A percentile compares a stretch with the other conserved stretches of the same genome.
Evolutionary conservation across 805 yeast species (phyloP).

Genomic region (Wickerhamiella allomyrinae): DNA sequence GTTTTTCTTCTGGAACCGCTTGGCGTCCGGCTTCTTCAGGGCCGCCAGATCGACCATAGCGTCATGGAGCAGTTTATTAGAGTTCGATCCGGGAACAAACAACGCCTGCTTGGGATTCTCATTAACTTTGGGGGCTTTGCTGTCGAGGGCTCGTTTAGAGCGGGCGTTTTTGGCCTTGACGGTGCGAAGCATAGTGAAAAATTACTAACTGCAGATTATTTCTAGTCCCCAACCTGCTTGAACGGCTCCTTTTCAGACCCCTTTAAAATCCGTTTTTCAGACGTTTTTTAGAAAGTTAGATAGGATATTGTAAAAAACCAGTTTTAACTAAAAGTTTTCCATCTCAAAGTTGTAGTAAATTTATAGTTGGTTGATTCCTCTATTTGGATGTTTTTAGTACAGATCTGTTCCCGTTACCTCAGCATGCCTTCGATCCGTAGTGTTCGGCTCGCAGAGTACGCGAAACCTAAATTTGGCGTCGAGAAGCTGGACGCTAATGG

Average conservation of each 20-base stretch:
- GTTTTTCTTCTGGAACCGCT: slow-evolving; percentile 78
- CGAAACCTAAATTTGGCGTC: not conserved
- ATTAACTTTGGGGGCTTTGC: slow-evolving; percentile 71
- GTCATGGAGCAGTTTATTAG: slow-evolving; percentile 71
- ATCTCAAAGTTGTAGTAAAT: no score
- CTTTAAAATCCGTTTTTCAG: no score
- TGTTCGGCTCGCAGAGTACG: not conserved
- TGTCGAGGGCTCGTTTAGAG: slow-evolving; percentile 84
- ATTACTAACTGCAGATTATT: not conserved
- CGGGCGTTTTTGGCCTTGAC: slow-evolving; percentile 87
- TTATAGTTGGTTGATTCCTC: no score
- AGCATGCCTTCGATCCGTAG: slow-evolving; percentile 1
- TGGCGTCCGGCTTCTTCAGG: slow-evolving; percentile 77
- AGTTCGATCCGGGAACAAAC: slow-evolving; percentile 78
- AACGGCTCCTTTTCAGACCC: no score
- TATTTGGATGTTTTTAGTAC: no score
- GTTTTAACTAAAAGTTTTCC: no score
- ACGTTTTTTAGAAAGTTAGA: no score
- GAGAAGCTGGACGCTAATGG: not conserved
- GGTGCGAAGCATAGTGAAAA: slow-evolving; percentile 26
- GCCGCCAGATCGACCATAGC: slow-evolving; percentile 80
- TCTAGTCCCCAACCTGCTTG: no score
- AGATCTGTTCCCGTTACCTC: slow-evolving; percentile 1
- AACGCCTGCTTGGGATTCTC: slow-evolving; percentile 85
- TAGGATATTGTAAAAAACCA: no score